Conservation (phyloP, 2,329 filamentous ascomycete species). For the Escovopsis sp. region DNA sequence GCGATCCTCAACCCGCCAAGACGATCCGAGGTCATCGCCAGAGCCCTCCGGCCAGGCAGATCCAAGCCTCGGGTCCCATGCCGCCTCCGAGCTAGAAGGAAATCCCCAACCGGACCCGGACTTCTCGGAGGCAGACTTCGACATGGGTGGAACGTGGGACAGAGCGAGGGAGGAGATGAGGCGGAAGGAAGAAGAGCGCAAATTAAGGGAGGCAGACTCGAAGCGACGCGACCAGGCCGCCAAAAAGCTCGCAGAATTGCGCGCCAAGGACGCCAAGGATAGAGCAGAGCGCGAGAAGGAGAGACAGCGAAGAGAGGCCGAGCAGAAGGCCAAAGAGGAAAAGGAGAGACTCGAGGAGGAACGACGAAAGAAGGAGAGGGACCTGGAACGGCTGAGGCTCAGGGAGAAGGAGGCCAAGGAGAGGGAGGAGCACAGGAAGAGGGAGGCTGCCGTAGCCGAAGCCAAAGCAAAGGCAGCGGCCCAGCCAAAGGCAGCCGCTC, state of each 20-base stretch:
- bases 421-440: slow-evolving; percentile 28
- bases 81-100: background rate
- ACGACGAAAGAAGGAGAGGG: slow-evolving; percentile 15
- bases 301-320: slow-evolving; percentile 21
- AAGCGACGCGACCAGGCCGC: slow-evolving; percentile 42
- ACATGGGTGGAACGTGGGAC: slow-evolving; percentile 38
- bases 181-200: slow-evolving; percentile 48
- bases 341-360: slow-evolving; percentile 17
- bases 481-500: slow-evolving; percentile 14
- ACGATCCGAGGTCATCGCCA: background rate
- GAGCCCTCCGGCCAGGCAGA: background rate
- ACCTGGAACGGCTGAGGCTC: slow-evolving; percentile 22
- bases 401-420: slow-evolving; percentile 21
- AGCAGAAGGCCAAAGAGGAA: slow-evolving; percentile 21
- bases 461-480: slow-evolving; percentile 2
- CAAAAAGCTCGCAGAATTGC: slow-evolving; percentile 35
- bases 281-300: slow-evolving; percentile 27
- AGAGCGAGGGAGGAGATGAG: slow-evolving; percentile 53
- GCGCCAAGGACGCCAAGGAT: slow-evolving; percentile 39
- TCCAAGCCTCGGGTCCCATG: background rate
- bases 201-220: slow-evolving; percentile 42
- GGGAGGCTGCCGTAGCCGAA: slow-evolving; percentile 16
- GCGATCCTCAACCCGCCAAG: background rate
- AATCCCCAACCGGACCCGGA: background rate
- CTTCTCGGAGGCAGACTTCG: background rate